Percentiles rank a stretch among this genome's conserved stretches.
Evolutionary conservation across 2,329 filamentous ascomycete genomes (phyloP).

Genomic region (Ceratocystis eucalypticola): DNA sequence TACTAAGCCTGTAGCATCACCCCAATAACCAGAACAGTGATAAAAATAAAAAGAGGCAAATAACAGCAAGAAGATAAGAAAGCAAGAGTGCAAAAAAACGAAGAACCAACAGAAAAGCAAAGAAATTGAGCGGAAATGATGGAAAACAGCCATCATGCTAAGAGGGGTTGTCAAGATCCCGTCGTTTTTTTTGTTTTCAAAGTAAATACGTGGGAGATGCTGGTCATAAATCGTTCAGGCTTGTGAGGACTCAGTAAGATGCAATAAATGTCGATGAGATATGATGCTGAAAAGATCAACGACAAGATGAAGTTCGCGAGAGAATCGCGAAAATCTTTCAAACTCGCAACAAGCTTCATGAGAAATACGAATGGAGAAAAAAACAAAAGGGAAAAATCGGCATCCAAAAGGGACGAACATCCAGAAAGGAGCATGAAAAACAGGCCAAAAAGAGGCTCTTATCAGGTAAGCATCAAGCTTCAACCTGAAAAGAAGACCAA

Average conservation of each 20-base stretch:
- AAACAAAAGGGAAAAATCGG: not conserved
- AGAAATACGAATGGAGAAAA: not conserved
- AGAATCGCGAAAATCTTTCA: not conserved
- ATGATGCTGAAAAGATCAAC: not conserved
- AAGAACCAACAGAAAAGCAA: not conserved
- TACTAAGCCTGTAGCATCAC: constrained; percentile 5
- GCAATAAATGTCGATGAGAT: not conserved
- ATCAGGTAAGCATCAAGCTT: constrained; percentile 2
- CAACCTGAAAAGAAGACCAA: not conserved
- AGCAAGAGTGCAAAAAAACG: not conserved
- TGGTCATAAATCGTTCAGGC: constrained; percentile 7
- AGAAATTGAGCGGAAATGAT: not conserved
- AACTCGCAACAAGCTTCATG: not conserved
- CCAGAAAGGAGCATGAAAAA: not conserved
- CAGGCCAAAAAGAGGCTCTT: not conserved
- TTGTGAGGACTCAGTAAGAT: not conserved
- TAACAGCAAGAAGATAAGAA: not conserved
- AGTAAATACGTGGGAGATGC: not conserved
- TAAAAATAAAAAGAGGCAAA: not conserved
- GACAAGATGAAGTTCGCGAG: not conserved
- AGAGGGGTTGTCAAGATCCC: not conserved
- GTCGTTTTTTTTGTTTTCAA: not conserved
- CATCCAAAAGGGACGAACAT: not conserved
- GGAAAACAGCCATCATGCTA: not conserved
- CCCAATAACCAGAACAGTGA: not conserved